Evolutionary conservation across 805 yeast genomes (phyloP).

Genomic region (Komagataella kurtzmanii): DNA sequence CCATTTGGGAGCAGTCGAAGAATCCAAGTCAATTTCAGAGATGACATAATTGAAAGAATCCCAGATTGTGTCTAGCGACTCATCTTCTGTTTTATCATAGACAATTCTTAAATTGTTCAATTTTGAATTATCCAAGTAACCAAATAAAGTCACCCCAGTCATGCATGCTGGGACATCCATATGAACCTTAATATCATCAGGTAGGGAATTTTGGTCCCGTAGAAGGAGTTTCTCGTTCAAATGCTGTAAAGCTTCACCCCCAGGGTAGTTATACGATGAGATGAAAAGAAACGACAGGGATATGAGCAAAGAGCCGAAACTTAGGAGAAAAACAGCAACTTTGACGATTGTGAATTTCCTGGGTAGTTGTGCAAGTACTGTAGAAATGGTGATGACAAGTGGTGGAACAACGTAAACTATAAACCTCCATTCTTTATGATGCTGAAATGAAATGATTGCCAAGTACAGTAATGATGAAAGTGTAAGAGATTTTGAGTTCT

Average conservation of each 20-base stretch:
- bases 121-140: constrained; percentile 31
- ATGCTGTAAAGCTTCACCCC: constrained; percentile 56
- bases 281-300: constrained; percentile 21
- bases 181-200: constrained; percentile 35
- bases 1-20: constrained; percentile 12
- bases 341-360: constrained; percentile 3
- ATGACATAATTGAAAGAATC: constrained; percentile 36
- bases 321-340: neutral
- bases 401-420: constrained; percentile 66
- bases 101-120: constrained; percentile 13
- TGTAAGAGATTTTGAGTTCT: constrained; percentile 27
- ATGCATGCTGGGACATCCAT: constrained; percentile 72
- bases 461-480: constrained; percentile 42
- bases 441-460: constrained; percentile 59
- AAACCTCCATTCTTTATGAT: constrained; percentile 94
- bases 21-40: constrained; percentile 1
- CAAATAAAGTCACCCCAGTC: constrained; percentile 77
- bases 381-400: constrained; percentile 48
- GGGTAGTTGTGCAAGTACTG: constrained; percentile 29
- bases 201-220: constrained; percentile 3
- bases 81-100: constrained; percentile 74
- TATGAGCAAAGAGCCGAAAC: constrained; percentile 14
- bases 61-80: constrained; percentile 21
- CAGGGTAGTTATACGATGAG: constrained; percentile 77
- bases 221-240: constrained; percentile 31